phyloP scores from a whole-genome alignment of 176 grass and related monocot genomes.

The maize (Zea mays) region DNA sequence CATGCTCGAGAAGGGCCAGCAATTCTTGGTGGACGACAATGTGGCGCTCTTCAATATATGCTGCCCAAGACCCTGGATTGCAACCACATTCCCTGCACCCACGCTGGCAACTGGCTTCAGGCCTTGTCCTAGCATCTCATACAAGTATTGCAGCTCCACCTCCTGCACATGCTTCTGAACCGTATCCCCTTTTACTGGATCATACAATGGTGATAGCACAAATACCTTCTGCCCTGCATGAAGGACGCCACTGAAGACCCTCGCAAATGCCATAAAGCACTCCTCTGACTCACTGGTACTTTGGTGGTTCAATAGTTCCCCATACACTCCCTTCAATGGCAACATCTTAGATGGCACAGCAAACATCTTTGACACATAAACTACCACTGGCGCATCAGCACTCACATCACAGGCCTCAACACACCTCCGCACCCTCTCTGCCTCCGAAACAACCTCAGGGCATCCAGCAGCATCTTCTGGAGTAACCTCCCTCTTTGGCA shows the following conservation, averaged over 20 bases:
- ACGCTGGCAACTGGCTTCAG: slow-evolving; percentile 56
- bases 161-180: slow-evolving; percentile 79
- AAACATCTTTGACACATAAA: slow-evolving; percentile 97
- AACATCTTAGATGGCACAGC: slow-evolving; percentile 62
- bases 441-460: slow-evolving; percentile 50
- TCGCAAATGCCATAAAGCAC: slow-evolving; percentile 91
- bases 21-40: slow-evolving; percentile 67
- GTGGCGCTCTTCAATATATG: slow-evolving; percentile 90
- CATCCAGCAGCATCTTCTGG: slow-evolving; percentile 25
- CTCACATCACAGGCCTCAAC: slow-evolving; percentile 59
- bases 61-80: slow-evolving; percentile 81
- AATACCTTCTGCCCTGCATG: slow-evolving; percentile 72
- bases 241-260: slow-evolving; percentile 80
- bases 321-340: slow-evolving; percentile 54
- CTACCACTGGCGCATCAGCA: slow-evolving; percentile 56
- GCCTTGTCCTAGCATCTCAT: slow-evolving; percentile 85
- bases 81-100: slow-evolving; percentile 74
- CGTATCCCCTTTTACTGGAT: slow-evolving; percentile 68
- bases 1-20: slow-evolving; percentile 92
- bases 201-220: slow-evolving; percentile 79
- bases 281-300: slow-evolving; percentile 53
- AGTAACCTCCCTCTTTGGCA: slow-evolving; percentile 65
- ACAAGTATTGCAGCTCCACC: slow-evolving; percentile 70
- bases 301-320: slow-evolving; percentile 54
- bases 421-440: slow-evolving; percentile 69